Evolutionary conservation across 371 early-diverging fungal species (phyloP), one percentile per base, ranked within the genome.

Genomic region (Mortierella sp.): DNA sequence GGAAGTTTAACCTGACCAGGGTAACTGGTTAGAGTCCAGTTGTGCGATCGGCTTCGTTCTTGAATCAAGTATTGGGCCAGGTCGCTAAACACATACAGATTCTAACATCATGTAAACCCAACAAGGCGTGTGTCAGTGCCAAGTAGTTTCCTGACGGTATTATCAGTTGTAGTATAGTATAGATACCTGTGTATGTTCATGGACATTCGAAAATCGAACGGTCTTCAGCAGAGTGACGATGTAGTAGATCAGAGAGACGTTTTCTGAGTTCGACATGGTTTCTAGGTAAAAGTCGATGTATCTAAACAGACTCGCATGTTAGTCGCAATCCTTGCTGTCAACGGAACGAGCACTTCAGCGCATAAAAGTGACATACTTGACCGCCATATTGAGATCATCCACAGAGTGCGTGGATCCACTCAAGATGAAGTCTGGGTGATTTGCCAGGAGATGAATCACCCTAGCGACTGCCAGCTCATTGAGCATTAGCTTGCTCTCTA

Each of bases 241-340:
- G 66, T 91, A 85, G 65, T 89, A 96, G 21, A 97, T 72, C 62
- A 91, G 87, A 0, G 96, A 92, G 0, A 93, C 88, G 70, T 96
- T 98, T 24, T 94, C 93, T 3, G 90, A 69, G 10, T 82, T 90
- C 21, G 89, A 94, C 63, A 95, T 88, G 27, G 90, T 84, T 27
- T 87, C 88, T 24, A 96, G 63, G 71, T 85, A 97, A 70, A 95
- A 96, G 50, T 94, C 89, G 34, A 98, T 82, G 76, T 96, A 97
- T 49, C 87, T 87, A 52, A n/a, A 10, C 16, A 6, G 41, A 16
- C 16, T 16, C 41, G 16, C 6, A 41, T 41, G 17, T 41, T 41
- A 41, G 41, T 41, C n/a, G n/a, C n/a, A n/a, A n/a, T n/a, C n/a
- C n/a, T n/a, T n/a, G n/a, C n/a, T n/a, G n/a, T n/a, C n/a, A n/a